Percentiles rank a stretch among this genome's conserved stretches.
These are phyloP conservation scores for Exophiala dermatitidis DNA, from an alignment of 2,329 filamentous ascomycete species.

Conservation along the genomic window DNA sequence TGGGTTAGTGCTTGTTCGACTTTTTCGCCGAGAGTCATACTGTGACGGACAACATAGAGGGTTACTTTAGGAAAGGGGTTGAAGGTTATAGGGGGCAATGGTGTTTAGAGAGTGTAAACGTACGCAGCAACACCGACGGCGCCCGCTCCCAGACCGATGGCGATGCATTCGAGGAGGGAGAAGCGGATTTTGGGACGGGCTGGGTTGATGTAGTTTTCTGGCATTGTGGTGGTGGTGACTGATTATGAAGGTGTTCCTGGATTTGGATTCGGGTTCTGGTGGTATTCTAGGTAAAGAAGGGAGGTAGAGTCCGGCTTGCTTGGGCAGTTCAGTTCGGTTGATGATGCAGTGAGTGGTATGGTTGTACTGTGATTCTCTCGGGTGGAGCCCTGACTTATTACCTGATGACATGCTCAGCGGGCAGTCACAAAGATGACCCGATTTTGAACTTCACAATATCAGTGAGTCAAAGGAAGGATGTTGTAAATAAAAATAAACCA, in stretches of 20 bases:
- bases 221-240: background rate
- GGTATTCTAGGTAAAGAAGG: background rate
- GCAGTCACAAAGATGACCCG: no score
- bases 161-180: slow-evolving; percentile 15
- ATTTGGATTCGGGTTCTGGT: background rate
- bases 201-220: slow-evolving; percentile 12
- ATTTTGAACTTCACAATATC: no score
- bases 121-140: slow-evolving; percentile 12
- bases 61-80: background rate
- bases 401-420: no score
- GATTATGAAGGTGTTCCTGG: background rate
- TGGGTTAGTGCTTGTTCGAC: slow-evolving; percentile 30
- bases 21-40: slow-evolving; percentile 30
- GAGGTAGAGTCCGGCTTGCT: background rate
- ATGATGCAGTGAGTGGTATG: background rate
- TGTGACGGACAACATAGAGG: slow-evolving; percentile 8
- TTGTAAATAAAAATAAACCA: no score
- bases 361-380: no score
- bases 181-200: slow-evolving; percentile 15
- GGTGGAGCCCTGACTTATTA: no score
- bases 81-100: no score
- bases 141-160: slow-evolving; percentile 14
- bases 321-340: background rate
- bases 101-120: background rate
- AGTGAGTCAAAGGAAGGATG: no score